phyloP scores from a whole-genome alignment of 2,329 filamentous ascomycete species.

The Drechslerella dactyloides region DNA sequence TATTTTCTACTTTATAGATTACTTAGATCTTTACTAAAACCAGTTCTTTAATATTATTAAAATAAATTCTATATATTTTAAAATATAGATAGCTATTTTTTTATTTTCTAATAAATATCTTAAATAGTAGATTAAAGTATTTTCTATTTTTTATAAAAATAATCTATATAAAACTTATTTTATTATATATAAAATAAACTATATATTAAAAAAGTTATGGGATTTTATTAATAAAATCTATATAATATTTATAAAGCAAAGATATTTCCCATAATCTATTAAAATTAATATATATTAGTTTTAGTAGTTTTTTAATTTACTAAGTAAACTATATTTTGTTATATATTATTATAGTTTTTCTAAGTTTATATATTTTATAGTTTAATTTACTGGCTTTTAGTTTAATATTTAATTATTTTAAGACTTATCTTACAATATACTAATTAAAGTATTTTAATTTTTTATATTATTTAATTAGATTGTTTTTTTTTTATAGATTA shows the following conservation, averaged over 20 bases:
- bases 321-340: slow-evolving; percentile 9
- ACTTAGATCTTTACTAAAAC: background rate
- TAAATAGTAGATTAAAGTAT: slow-evolving; percentile 4
- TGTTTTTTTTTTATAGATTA: slow-evolving; percentile 7
- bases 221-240: slow-evolving; percentile 4
- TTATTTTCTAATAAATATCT: slow-evolving; percentile 6
- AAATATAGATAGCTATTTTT: slow-evolving; percentile 13
- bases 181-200: slow-evolving; percentile 6
- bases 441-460: slow-evolving; percentile 5
- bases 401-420: slow-evolving; percentile 10
- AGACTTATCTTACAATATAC: slow-evolving; percentile 13
- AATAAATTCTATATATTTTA: slow-evolving; percentile 11
- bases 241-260: slow-evolving; percentile 10
- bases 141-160: slow-evolving; percentile 4
- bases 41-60: slow-evolving; percentile 9
- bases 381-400: slow-evolving; percentile 4
- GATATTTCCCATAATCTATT: slow-evolving; percentile 1
- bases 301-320: background rate
- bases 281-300: slow-evolving; percentile 19
- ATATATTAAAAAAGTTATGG: slow-evolving; percentile 14
- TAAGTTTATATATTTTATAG: background rate
- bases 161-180: slow-evolving; percentile 1
- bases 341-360: slow-evolving; percentile 9
- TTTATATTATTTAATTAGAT: slow-evolving; percentile 6
- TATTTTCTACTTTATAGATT: slow-evolving; percentile 2